Base-by-base conservation (phyloP, 75 land plant genomes). In the Pinus tabuliformis region DNA sequence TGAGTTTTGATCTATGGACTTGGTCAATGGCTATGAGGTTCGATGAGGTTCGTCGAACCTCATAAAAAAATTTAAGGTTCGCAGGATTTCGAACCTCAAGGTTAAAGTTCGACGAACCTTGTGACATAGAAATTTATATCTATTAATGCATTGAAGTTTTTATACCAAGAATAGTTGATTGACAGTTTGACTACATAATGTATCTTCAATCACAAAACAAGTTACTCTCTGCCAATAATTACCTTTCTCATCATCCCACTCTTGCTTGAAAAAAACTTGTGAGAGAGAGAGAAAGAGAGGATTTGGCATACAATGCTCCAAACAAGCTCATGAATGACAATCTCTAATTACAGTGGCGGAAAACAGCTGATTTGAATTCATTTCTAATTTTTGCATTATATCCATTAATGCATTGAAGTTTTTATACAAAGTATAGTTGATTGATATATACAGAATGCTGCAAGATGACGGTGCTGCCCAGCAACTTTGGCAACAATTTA, bases 101-200 rank as follows among this genome's bases (percentile, higher is more conserved):
- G 26, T 26, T 26, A 0, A 26, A 26, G 26, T 26, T 26, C 26
- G 26, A 26, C 26, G 0, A 26, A 26, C 26, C 26, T 26, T 26
- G 26, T 26, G 26, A 26, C 26, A 26, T 26, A 26, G 26, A 26
- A 26, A 26, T 26, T 26, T 26, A 26, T 26, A 26, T 26, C 26
- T 26, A 26, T 26, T 26, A 26, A 26, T 26, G 26, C 26, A 26
- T 0, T 26, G 26, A 26, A 26, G 26, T 26, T 26, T 26, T 26
- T 26, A 26, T 26, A 26, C 26, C 26, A 26, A 26, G 26, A 26
- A 26, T 26, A 26, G 26, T 26, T 26, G 26, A 26, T 26, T 26
- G 26, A 26, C 26, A 26, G 26, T 26, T 92, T 96, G 70, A 96
- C 74, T 57, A 96, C 77, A 33, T 76, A 85, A 88, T 95, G 98